Base-by-base conservation (phyloP, 2,329 filamentous ascomycete species). In the Hawksworthiomyces lignivorus region DNA sequence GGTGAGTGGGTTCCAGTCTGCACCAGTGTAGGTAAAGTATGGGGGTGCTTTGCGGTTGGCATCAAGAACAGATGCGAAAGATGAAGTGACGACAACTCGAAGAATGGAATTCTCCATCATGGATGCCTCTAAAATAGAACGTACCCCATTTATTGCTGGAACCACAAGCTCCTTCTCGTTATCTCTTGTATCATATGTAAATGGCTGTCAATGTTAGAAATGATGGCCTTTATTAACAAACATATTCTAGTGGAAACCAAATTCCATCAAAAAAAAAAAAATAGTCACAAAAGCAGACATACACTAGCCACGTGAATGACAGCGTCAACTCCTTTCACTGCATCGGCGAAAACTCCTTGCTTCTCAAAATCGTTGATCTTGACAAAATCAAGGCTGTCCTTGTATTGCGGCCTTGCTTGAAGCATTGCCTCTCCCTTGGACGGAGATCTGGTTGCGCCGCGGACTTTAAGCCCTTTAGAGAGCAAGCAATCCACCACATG, bases 1-100 rank as follows among this genome's bases (percentile, higher is more conserved):
- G 2, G 65, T 70, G 28, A 66, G 63, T 1, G 72, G 70, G 61
- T 76, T 77, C 73, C 73, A 77, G 43, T 67, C 65, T 46, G 54
- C 59, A 56, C 68, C 75, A 45, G 56, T 63, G 50, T 68, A 75
- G 21, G 7, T 41, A 47, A 41, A 44, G 21, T 38, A 41, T 5
- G 41, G 24, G 9, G 57, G 45, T 15, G 41, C 45, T 5, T 58
- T 58, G 42, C 57, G 50, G 31, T 14, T 32, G 11, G 55, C 14
- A 35, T 47, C 10, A 29, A 58, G 21, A 50, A 48, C 43, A 11
- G 48, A 36, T 9, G 45, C 48, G 14, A 46, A 47, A 6, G 43
- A 46, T 3, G 48, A 58, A 1, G 56, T 60, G 8, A 59, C 34
- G 4, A 59, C 50, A 8, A 60, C 52, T 7, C 50, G 41, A n/a